phyloP scores from a whole-genome alignment of 352 stramenopile genomes.

The Pythium biforme region DNA sequence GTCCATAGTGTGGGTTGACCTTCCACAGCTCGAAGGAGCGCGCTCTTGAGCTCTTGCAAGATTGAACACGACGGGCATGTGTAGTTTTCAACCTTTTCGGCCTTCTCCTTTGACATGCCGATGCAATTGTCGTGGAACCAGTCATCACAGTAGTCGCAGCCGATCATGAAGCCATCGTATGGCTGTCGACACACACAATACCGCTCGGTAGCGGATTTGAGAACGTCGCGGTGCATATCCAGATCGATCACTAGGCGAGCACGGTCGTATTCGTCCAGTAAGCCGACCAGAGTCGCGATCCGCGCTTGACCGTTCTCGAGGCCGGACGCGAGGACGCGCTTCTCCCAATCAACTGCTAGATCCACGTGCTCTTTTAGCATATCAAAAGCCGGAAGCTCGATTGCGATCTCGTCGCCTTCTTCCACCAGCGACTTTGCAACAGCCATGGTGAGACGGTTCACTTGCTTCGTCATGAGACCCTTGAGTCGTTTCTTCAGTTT shows the following conservation, averaged over 20 bases:
- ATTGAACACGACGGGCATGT: conserved; percentile 93
- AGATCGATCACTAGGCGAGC: conserved; percentile 79
- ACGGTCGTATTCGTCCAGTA: conserved; percentile 83
- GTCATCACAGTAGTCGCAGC: conserved; percentile 85
- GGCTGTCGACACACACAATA: conserved; percentile 90
- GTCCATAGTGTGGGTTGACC: conserved; percentile 81
- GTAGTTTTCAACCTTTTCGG: conserved; percentile 95
- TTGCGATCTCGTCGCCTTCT: conserved; percentile 76
- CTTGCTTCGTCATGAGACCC: conserved; percentile 63
- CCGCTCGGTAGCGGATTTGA: conserved; percentile 91
- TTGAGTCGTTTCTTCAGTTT: conserved; percentile 86
- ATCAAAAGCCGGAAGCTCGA: conserved; percentile 73
- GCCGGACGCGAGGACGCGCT: conserved; percentile 65
- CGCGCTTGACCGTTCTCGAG: conserved; percentile 78
- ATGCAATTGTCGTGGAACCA: conserved; percentile 91
- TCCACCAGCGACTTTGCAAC: conserved; percentile 69
- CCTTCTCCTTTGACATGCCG: conserved; percentile 91
- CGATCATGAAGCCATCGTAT: conserved; percentile 91
- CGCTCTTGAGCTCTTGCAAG: conserved; percentile 79
- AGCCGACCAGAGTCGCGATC: conserved; percentile 58
- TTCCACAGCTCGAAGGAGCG: conserved; percentile 48
- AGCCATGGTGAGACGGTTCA: conserved; percentile 59
- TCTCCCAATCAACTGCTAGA: conserved; percentile 78
- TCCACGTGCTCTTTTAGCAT: conserved; percentile 81
- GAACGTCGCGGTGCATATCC: conserved; percentile 85